Evolutionary conservation across 2,329 filamentous ascomycete genomes (phyloP).

Genomic region (Fusarium torreyae): DNA sequence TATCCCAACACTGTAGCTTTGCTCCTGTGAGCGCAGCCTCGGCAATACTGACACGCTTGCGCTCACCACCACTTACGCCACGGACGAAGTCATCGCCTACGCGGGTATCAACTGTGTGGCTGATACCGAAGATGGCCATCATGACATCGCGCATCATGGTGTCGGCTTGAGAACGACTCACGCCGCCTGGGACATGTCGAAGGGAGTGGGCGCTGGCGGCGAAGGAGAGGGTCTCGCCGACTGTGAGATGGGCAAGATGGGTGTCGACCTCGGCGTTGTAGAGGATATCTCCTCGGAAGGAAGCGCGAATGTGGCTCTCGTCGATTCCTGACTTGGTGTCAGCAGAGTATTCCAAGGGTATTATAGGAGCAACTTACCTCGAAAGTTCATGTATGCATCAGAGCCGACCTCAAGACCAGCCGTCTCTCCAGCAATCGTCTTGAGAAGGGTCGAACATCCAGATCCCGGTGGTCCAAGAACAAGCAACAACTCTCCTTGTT

Average conservation of each 20-base stretch:
- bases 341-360: fast-evolving
- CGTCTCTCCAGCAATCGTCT: conserved; percentile 68
- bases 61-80: conserved; percentile 83
- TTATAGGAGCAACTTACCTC: conserved; percentile 54
- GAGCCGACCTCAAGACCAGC: conserved; percentile 53
- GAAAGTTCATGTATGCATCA: conserved; percentile 63
- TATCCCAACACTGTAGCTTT: conserved; percentile 54
- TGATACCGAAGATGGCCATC: conserved; percentile 83
- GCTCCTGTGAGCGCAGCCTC: conserved; percentile 66
- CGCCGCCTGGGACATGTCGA: conserved; percentile 61
- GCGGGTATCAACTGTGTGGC: conserved; percentile 78
- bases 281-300: conserved; percentile 69
- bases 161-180: conserved; percentile 32
- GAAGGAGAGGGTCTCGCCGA: conserved; percentile 75
- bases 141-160: conserved; percentile 66
- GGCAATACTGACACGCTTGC: conserved; percentile 83
- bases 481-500: conserved; percentile 50
- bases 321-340: conserved; percentile 45
- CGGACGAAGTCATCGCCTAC: conserved; percentile 79
- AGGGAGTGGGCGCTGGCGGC: conserved; percentile 75
- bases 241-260: conserved; percentile 77
- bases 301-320: conserved; percentile 55
- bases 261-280: conserved; percentile 77
- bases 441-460: conserved; percentile 72
- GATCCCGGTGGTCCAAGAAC: conserved; percentile 67